Evolutionary conservation across 1,284 basidiomycete genomes (phyloP).

Genomic region (Cutaneotrichosporon mucoides): DNA sequence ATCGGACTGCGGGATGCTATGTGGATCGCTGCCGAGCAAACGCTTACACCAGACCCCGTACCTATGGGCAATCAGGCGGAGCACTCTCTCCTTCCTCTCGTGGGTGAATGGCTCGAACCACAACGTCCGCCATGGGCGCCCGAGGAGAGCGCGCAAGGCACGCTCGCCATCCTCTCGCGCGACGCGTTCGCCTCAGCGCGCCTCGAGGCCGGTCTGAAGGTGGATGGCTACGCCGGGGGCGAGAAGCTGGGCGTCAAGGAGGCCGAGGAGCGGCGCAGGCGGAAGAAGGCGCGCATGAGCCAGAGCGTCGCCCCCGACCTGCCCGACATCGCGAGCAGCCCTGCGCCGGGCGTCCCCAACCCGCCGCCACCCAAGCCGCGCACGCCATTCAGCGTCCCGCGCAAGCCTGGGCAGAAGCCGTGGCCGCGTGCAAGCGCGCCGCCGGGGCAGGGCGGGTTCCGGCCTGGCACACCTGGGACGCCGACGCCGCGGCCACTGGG

Average conservation of each 20-base stretch:
- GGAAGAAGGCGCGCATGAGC: slow-evolving; percentile 16
- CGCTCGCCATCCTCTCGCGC: slow-evolving; percentile 21
- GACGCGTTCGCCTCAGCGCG: slow-evolving; percentile 26
- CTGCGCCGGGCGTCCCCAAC: slow-evolving; percentile 1
- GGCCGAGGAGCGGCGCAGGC: slow-evolving; percentile 17
- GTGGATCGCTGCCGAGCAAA: neutral
- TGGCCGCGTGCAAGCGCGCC: slow-evolving; percentile 18
- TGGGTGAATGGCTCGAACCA: slow-evolving; percentile 8
- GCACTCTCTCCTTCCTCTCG: slow-evolving; percentile 26
- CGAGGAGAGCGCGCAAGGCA: slow-evolving; percentile 7
- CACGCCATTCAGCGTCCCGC: slow-evolving; percentile 6
- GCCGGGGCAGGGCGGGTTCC: slow-evolving; percentile 5
- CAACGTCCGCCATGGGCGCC: slow-evolving; percentile 2
- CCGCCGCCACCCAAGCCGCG: slow-evolving; percentile 3
- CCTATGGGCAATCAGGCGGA: slow-evolving; percentile 29
- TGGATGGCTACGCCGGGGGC: slow-evolving; percentile 35
- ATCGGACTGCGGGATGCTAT: no score
- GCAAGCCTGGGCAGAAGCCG: slow-evolving; percentile 5
- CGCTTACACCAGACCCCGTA: slow-evolving; percentile 27
- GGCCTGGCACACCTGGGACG: slow-evolving; percentile 14
- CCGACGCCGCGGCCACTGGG: neutral
- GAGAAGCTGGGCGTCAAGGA: slow-evolving; percentile 31
- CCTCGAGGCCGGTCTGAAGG: slow-evolving; percentile 31
- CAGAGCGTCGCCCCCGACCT: slow-evolving; percentile 20
- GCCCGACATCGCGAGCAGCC: slow-evolving; percentile 11